Evolutionary conservation across 768 basidiomycete genomes (phyloP).

Genomic region (Panus rudis): DNA sequence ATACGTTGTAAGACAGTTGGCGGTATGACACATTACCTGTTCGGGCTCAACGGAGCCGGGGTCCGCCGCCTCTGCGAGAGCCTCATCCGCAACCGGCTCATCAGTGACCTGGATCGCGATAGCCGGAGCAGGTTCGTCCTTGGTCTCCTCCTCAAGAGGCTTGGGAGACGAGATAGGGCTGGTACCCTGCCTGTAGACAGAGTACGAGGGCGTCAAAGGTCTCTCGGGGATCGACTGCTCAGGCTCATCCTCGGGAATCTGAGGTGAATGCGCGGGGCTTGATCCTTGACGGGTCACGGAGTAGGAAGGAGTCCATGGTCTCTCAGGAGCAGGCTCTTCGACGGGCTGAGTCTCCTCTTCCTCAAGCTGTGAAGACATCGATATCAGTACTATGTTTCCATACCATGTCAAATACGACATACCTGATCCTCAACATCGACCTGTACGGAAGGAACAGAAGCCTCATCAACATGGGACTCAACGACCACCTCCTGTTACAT

Average conservation of each 20-base stretch:
- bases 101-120: no score
- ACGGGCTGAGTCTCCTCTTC: not conserved
- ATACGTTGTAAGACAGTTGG: no score
- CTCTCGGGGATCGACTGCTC: not conserved
- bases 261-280: conserved; percentile 6
- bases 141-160: no score
- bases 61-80: no score
- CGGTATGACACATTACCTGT: no score
- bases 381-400: not conserved
- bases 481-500: not conserved
- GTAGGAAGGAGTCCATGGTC: conserved; percentile 12
- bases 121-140: no score
- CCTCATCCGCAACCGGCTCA: no score
- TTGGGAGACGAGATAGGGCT: not conserved
- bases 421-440: not conserved
- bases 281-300: conserved; percentile 11
- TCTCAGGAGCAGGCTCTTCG: conserved; percentile 2
- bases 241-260: conserved; percentile 1
- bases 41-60: no score
- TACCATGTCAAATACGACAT: not conserved
- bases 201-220: not conserved
- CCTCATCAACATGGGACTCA: not conserved
- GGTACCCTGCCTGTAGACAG: conserved; percentile 1
- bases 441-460: not conserved
- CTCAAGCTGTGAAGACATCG: not conserved